Conservation (phyloP, 1,284 basidiomycete species). For the Malassezia restricta region DNA sequence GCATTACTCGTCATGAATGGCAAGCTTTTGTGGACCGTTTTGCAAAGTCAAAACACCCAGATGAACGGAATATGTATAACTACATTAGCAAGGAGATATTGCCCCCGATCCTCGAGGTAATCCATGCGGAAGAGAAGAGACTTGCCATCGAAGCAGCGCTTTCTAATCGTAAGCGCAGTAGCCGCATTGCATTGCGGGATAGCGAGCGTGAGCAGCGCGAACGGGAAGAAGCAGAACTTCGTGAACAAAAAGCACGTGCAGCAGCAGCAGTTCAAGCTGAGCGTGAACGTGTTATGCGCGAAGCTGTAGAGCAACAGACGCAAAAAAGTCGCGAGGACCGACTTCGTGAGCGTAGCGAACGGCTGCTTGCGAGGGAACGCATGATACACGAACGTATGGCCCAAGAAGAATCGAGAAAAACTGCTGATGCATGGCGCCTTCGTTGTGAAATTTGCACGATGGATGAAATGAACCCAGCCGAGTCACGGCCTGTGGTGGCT, state of each 20-base stretch:
- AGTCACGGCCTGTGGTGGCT: conserved; percentile 63
- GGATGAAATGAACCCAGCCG: conserved; percentile 55
- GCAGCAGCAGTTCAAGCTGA: conserved; percentile 50
- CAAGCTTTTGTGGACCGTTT: conserved; percentile 61
- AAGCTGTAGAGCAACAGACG: conserved; percentile 48
- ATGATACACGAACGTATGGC: conserved; percentile 31
- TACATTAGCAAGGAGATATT: conserved; percentile 57
- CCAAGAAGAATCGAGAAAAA: conserved; percentile 26
- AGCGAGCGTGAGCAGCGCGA: conserved; percentile 53
- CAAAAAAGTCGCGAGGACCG: conserved; percentile 47
- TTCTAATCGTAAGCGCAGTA: conserved; percentile 67
- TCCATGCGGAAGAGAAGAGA: conserved; percentile 48
- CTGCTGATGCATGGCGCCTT: conserved; percentile 55
- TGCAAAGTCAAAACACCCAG: conserved; percentile 61
- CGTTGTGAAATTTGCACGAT: conserved; percentile 69
- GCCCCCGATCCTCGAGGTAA: conserved; percentile 53
- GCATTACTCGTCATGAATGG: conserved; percentile 56
- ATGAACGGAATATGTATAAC: conserved; percentile 65
- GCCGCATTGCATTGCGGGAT: conserved; percentile 58
- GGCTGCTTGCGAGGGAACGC: conserved; percentile 43
- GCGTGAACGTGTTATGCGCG: conserved; percentile 52
- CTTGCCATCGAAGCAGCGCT: conserved; percentile 57
- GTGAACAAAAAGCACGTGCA: conserved; percentile 47
- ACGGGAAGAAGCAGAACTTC: conserved; percentile 46
- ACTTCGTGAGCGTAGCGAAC: conserved; percentile 48